Percentiles rank a stretch among this genome's conserved stretches.
These are phyloP conservation scores for Pichia norvegensis DNA, from an alignment of 1,139 yeast species.

Conservation along the genomic window DNA sequence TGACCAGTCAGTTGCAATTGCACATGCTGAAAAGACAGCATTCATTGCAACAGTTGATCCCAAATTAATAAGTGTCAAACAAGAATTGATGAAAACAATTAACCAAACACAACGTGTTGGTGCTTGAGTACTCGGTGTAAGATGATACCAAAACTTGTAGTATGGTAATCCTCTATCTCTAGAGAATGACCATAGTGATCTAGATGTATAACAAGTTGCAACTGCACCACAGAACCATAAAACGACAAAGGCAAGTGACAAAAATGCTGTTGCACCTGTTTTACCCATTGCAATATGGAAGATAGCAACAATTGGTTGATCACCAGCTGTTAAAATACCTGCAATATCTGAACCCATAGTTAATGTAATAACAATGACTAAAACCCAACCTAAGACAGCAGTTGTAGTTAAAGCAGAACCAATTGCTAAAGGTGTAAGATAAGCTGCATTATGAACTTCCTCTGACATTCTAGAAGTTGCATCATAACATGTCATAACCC, in stretches of 20 bases:
- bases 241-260: constrained; percentile 36
- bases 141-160: constrained; percentile 30
- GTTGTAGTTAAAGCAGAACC: constrained; percentile 29
- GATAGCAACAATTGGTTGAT: constrained; percentile 47
- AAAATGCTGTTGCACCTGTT: constrained; percentile 45
- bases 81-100: constrained; percentile 27
- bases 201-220: constrained; percentile 28
- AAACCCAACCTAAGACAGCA: constrained; percentile 30
- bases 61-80: constrained; percentile 31
- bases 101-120: constrained; percentile 34
- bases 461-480: constrained; percentile 41
- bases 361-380: constrained; percentile 29
- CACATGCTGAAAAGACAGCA: constrained; percentile 43
- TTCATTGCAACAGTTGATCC: constrained; percentile 34
- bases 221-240: constrained; percentile 33
- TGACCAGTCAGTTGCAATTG: constrained; percentile 39
- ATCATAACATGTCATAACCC: constrained; percentile 33
- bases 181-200: constrained; percentile 33
- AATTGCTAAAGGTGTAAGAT: constrained; percentile 29
- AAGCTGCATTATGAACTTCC: constrained; percentile 41
- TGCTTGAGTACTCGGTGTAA: constrained; percentile 30
- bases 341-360: constrained; percentile 40
- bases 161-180: constrained; percentile 38
- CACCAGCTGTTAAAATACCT: constrained; percentile 29
- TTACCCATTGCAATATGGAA: constrained; percentile 45